A percentile compares a stretch with the other conserved stretches of the same genome.
Conservation (phyloP, 176 grass and related monocot species). For the Stipa capillata region DNA sequence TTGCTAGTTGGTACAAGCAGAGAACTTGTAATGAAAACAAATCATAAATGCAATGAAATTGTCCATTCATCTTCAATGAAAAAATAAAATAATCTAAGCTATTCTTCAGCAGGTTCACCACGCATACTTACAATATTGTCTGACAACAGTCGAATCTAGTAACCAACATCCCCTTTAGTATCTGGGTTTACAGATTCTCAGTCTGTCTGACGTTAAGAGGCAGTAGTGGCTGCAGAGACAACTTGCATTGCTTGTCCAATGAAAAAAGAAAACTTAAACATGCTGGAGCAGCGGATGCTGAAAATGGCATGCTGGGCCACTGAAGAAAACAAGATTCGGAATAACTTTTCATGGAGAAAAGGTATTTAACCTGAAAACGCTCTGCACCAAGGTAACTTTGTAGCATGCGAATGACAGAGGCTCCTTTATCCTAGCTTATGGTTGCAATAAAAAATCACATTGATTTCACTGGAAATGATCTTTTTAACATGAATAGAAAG, state of each 20-base stretch:
- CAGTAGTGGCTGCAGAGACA: conserved; percentile 4
- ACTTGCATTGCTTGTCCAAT: not conserved
- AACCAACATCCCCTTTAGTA: not conserved
- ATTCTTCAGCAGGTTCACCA: not conserved
- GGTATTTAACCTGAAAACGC: conserved; percentile 63
- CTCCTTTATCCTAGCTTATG: conserved; percentile 88
- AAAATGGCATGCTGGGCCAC: not conserved
- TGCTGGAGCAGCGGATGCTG: not conserved
- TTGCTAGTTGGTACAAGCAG: not conserved
- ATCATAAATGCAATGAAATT: not conserved
- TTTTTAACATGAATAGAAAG: conserved; percentile 49
- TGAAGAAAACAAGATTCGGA: conserved; percentile 1
- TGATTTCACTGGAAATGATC: conserved; percentile 82
- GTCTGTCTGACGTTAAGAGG: not conserved
- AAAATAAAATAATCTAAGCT: not conserved
- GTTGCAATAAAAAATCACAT: conserved; percentile 89
- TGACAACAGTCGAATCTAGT: not conserved
- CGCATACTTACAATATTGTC: not conserved
- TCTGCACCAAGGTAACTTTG: conserved; percentile 78
- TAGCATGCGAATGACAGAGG: conserved; percentile 85
- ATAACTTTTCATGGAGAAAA: not conserved
- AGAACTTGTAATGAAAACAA: not conserved
- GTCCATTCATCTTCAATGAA: not conserved
- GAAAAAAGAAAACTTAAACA: not conserved
- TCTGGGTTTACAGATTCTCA: not conserved